These are phyloP conservation scores for Millerago galiae DNA, from an alignment of 805 yeast species.

Conservation along the genomic window DNA sequence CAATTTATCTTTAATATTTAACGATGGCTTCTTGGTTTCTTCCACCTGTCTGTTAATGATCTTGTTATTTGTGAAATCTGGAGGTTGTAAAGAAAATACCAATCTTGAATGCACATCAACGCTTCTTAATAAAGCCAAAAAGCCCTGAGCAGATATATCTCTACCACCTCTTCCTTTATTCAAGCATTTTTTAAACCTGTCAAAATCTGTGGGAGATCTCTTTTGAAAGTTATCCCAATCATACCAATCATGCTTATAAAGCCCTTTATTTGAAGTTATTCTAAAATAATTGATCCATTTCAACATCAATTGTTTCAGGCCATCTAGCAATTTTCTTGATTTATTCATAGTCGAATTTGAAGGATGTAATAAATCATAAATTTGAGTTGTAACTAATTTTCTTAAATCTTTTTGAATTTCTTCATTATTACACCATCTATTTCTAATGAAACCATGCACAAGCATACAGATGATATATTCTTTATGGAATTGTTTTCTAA, in stretches of 20 bases:
- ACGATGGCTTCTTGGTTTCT: not conserved
- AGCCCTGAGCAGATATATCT: constrained; percentile 84
- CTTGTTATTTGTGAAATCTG: constrained; percentile 56
- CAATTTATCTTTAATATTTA: constrained; percentile 12
- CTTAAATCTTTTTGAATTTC: constrained; percentile 35
- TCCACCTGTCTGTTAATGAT: constrained; percentile 8
- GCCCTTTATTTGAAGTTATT: constrained; percentile 33
- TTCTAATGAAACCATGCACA: constrained; percentile 61
- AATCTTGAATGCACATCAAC: constrained; percentile 67
- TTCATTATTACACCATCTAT: constrained; percentile 63
- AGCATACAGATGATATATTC: constrained; percentile 52
- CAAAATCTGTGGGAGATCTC: constrained; percentile 22
- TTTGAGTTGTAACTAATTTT: constrained; percentile 39
- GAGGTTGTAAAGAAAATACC: constrained; percentile 82
- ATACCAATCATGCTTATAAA: constrained; percentile 41
- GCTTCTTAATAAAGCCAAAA: constrained; percentile 68
- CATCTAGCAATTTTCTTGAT: constrained; percentile 69
- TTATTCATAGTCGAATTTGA: too few relatives aligned
- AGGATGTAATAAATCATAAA: constrained; percentile 44
- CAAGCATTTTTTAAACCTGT: constrained; percentile 39
- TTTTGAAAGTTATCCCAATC: constrained; percentile 15
- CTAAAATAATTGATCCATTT: constrained; percentile 54
- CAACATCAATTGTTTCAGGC: constrained; percentile 59
- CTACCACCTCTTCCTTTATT: constrained; percentile 54
- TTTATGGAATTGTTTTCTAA: constrained; percentile 52